phyloP scores from a whole-genome alignment of 352 stramenopile genomes.

The Globisporangium nunn region DNA sequence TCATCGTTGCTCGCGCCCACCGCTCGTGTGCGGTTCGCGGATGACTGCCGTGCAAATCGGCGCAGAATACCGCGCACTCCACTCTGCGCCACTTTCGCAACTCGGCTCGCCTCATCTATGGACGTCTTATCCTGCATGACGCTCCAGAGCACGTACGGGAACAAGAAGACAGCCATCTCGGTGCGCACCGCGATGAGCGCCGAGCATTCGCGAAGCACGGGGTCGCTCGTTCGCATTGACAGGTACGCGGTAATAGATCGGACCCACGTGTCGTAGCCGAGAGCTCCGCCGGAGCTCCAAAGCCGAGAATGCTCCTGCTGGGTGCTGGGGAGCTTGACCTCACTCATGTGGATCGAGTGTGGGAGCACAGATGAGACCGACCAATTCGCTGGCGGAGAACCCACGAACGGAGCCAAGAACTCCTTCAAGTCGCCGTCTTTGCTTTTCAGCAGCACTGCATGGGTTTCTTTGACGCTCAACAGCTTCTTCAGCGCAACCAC shows the following conservation, averaged over 20 bases:
- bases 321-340: slow-evolving; percentile 7
- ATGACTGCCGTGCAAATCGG: slow-evolving; percentile 1
- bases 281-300: slow-evolving; percentile 29
- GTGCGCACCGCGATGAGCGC: slow-evolving; percentile 27
- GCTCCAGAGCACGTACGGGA: slow-evolving; percentile 56
- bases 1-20: neutral
- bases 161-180: slow-evolving; percentile 70
- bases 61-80: slow-evolving; percentile 37
- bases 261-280: slow-evolving; percentile 57
- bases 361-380: slow-evolving; percentile 18
- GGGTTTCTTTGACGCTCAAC: slow-evolving; percentile 31
- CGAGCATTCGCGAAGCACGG: slow-evolving; percentile 42
- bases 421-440: slow-evolving; percentile 60
- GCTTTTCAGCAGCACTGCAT: slow-evolving; percentile 25
- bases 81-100: slow-evolving; percentile 25
- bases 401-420: slow-evolving; percentile 48
- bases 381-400: slow-evolving; percentile 47
- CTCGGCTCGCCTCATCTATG: slow-evolving; percentile 3
- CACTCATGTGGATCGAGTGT: neutral
- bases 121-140: slow-evolving; percentile 11
- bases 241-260: slow-evolving; percentile 40
- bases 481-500: slow-evolving; percentile 45
- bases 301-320: slow-evolving; percentile 19
- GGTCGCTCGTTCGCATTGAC: slow-evolving; percentile 27
- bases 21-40: neutral